Conservation (phyloP, 441 rosid species). For the Arabidopsis hybrid region DNA sequence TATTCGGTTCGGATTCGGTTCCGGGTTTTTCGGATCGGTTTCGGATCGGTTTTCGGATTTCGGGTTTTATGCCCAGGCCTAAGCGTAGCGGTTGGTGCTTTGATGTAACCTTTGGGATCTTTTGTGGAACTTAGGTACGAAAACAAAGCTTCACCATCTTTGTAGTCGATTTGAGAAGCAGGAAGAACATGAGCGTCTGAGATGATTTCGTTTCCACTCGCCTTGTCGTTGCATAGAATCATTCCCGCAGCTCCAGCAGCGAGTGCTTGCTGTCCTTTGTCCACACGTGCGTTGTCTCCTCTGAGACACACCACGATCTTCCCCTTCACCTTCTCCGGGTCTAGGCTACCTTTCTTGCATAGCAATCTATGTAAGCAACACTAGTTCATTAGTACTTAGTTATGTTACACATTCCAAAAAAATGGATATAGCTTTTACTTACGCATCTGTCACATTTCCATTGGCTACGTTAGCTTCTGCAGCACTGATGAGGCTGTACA, state of each 20-base stretch:
- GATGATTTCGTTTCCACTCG: conserved; percentile 44
- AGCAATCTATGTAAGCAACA: conserved; percentile 36
- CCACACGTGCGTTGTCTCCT: conserved; percentile 47
- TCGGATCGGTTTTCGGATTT: no score
- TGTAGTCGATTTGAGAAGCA: conserved; percentile 54
- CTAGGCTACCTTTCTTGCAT: conserved; percentile 56
- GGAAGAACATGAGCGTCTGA: conserved; percentile 69
- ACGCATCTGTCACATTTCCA: conserved; percentile 45
- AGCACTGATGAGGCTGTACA: conserved; percentile 55
- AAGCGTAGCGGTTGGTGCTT: conserved; percentile 28
- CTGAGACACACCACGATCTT: conserved; percentile 68
- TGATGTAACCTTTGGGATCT: conserved; percentile 49
- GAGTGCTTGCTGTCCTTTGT: conserved; percentile 50
- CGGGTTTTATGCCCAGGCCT: no score
- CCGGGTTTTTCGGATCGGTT: no score
- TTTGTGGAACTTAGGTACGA: conserved; percentile 57
- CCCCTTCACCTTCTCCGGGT: conserved; percentile 60
- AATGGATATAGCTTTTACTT: conserved; percentile 31
- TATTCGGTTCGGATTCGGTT: no score
- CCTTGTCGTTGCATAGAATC: conserved; percentile 60
- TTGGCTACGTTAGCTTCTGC: conserved; percentile 43
- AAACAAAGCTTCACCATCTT: conserved; percentile 51
- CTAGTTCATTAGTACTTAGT: conserved; percentile 12
- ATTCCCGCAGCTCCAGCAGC: conserved; percentile 70
- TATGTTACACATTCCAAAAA: conserved; percentile 4